Evolutionary conservation across 2,329 filamentous ascomycete genomes (phyloP).

Genomic region (Akanthomyces muscarius): DNA sequence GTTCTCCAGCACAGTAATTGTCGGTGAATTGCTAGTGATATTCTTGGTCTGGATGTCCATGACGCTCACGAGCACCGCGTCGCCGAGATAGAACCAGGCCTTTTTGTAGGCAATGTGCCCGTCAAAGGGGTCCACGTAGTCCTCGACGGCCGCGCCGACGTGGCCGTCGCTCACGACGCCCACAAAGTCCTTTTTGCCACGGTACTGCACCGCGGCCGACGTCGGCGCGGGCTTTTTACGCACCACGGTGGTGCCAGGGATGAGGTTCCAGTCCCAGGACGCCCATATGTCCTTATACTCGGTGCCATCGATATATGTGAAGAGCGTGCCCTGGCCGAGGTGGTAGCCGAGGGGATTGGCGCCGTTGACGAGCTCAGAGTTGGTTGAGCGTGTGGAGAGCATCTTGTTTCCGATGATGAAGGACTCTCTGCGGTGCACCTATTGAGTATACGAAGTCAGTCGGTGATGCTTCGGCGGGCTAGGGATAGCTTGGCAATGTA

Average conservation of each 20-base stretch:
- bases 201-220: slow-evolving; percentile 9
- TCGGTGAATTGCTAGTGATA: background rate
- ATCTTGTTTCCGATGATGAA: slow-evolving; percentile 23
- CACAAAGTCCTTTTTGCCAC: slow-evolving; percentile 23
- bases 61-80: slow-evolving; percentile 22
- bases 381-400: slow-evolving; percentile 22
- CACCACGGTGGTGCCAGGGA: slow-evolving; percentile 23
- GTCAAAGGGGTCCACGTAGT: slow-evolving; percentile 22
- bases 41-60: slow-evolving; percentile 17
- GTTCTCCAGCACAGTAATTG: slow-evolving; percentile 24
- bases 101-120: slow-evolving; percentile 23
- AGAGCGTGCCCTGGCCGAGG: slow-evolving; percentile 25
- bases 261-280: slow-evolving; percentile 25
- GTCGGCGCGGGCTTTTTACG: slow-evolving; percentile 20
- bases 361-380: slow-evolving; percentile 23
- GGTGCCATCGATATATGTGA: slow-evolving; percentile 23
- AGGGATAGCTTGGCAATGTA: background rate
- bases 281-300: slow-evolving; percentile 26
- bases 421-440: slow-evolving; percentile 20
- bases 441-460: background rate
- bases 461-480: no score
- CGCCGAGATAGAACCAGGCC: slow-evolving; percentile 23
- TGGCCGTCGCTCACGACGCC: slow-evolving; percentile 24
- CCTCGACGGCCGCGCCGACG: slow-evolving; percentile 21
- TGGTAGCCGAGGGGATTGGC: slow-evolving; percentile 24